phyloP scores from a whole-genome alignment of 768 basidiomycete genomes.

The Lactarius tabidus region DNA sequence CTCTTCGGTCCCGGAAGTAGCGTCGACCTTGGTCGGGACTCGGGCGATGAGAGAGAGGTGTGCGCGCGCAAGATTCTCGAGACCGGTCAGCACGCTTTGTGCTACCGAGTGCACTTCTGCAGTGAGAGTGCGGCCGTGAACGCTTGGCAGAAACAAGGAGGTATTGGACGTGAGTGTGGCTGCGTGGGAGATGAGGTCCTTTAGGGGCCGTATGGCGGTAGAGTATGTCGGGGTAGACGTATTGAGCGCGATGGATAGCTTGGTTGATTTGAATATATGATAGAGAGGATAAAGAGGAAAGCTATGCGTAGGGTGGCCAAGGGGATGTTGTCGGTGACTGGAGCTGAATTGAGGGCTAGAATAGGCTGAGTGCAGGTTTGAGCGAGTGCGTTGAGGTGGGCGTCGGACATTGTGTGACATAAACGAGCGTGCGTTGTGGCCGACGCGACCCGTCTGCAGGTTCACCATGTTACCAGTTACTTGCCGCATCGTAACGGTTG shows the following conservation, averaged over 20 bases:
- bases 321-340: constrained; percentile 28
- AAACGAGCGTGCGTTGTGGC: background rate
- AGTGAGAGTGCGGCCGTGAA: constrained; percentile 23
- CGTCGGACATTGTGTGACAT: background rate
- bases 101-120: constrained; percentile 26
- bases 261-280: constrained; percentile 57
- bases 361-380: constrained; percentile 35
- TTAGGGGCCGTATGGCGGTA: constrained; percentile 17
- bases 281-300: constrained; percentile 50
- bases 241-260: constrained; percentile 59
- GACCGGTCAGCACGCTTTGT: constrained; percentile 14
- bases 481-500: constrained; percentile 95
- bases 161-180: constrained; percentile 24
- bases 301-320: constrained; percentile 49
- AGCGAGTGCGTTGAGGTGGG: constrained; percentile 22
- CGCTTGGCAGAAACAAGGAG: constrained; percentile 17
- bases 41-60: constrained; percentile 18
- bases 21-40: background rate
- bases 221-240: constrained; percentile 45
- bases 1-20: constrained; percentile 35
- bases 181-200: constrained; percentile 16
- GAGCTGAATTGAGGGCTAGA: background rate
- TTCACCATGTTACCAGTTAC: constrained; percentile 81
- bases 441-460: background rate
- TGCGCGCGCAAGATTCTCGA: constrained; percentile 19